Base-by-base conservation (phyloP, 2,329 filamentous ascomycete species). In the Cordyceps javanica region DNA sequence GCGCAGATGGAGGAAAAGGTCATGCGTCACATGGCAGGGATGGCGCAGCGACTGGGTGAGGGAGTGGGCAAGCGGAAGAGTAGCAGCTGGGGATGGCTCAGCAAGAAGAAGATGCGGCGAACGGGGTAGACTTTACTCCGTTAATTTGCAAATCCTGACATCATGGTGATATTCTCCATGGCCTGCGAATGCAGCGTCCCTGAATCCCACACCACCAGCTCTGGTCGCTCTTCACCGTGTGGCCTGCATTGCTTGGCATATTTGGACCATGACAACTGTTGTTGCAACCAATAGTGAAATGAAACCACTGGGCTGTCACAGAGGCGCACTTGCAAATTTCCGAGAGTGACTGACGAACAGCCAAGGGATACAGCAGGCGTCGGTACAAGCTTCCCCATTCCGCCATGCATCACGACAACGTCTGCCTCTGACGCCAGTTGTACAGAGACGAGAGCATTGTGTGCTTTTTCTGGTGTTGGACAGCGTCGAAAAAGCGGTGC, bases 1-100 rank as follows among this genome's bases (percentile, higher is more conserved):
- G 68, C 0, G 65, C 68, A 8, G 75, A 79, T 58, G 77, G 74
- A 0, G 75, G 76, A 0, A 68, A 69, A 26, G 72, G 1, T 67
- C 52, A 55, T 55, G 41, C 42, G 52, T 30, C 41, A 45, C 41
- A 55, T 46, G 52, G 52, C 52, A 55, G 42, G 41, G 52, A 46
- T 55, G 41, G 30, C 30, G 32, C 7, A 46, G 41, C 42, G 52
- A 69, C 19, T 59, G 75, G 58, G 72, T 65, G 16, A 68, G 72
- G 46, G 26, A 44, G 41, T 9, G 8, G 9, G 42, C 19, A 46
- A 38, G 28, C 32, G 28, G 32, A 55, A 55, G 28, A 34, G 25
- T 10, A 19, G 16, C 30, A 46, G 30, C 41, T 46, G 52, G 42
- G 25, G 21, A 28, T 46, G 52, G 52, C 32, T 46, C 30, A 36